Evolutionary conservation across 306 rosid genomes (phyloP).

Genomic region (Trifolium dubium): DNA sequence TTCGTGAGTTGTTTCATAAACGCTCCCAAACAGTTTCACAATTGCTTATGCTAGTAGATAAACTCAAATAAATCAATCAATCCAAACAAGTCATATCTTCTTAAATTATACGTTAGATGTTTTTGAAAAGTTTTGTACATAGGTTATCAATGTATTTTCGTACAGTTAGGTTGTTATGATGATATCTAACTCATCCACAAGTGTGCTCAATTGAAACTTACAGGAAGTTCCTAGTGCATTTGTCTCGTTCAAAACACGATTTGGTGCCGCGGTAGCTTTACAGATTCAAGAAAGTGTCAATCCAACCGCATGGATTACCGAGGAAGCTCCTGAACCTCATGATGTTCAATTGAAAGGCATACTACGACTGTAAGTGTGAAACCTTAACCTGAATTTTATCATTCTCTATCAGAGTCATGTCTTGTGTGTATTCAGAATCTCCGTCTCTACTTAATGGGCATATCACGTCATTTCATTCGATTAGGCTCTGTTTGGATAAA

Average conservation of each 20-base stretch:
- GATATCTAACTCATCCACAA: slow-evolving; percentile 28
- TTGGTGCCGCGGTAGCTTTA: slow-evolving; percentile 73
- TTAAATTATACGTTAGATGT: slow-evolving; percentile 15
- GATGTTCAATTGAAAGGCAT: slow-evolving; percentile 67
- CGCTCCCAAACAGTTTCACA: not conserved
- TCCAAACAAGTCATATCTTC: not conserved
- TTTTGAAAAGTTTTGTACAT: not conserved
- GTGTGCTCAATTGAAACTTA: slow-evolving; percentile 25
- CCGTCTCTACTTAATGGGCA: too few species aligned
- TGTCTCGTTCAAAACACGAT: slow-evolving; percentile 85
- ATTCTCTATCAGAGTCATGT: too few species aligned
- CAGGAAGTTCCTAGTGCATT: slow-evolving; percentile 86
- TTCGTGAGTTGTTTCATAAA: not conserved
- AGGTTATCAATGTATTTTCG: slow-evolving; percentile 14
- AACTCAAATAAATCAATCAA: not conserved
- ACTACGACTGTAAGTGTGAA: slow-evolving; percentile 64
- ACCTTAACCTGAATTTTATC: not conserved
- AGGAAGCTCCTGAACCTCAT: slow-evolving; percentile 83
- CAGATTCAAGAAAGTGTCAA: slow-evolving; percentile 75
- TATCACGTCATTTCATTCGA: too few species aligned
- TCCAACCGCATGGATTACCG: slow-evolving; percentile 84
- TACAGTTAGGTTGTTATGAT: slow-evolving; percentile 34
- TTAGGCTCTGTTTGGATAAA: too few species aligned
- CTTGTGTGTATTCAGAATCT: too few species aligned
- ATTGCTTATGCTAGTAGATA: not conserved